Base-by-base conservation (phyloP, 108 stramenopile genomes). In the Aureococcus anophagefferens region DNA sequence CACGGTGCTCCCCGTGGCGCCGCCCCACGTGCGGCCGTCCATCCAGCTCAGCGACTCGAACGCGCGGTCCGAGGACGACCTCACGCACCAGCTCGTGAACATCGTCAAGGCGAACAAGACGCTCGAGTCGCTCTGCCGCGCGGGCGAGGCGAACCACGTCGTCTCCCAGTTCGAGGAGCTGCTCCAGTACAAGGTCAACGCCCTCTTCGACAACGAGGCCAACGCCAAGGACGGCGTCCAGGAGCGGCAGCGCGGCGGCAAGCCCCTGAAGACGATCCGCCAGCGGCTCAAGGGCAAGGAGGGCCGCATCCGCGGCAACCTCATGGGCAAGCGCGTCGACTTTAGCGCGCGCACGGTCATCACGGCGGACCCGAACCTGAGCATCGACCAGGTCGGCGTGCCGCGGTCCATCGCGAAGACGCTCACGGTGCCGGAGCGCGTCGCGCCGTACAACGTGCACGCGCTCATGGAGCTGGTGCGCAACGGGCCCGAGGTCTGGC, bases 251-350 rank as follows among this genome's bases (percentile, higher is more conserved):
- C 86, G 92, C 51, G 88, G 84, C 69, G 98, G 98, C n/a, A 91
- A 93, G 65, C 94, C 94, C 16, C 87, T 99, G 67, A 99, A 99
- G 80, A 96, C 98, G 33, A 78, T 98, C 45, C 79, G 89, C 30
- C 91, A 94, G 74, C 79, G 98, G 21, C 84, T 98, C n/a, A 94
- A 93, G 72, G 95, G 96, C 25, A 99, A 98, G 83, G 95, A 96
- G 74, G 98, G 98, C n/a, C 91, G 98, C 35, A 91, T 99, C 76
- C 92, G 98, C 63, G 96, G 96, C 46, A 99, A 99, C 74, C 85
- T 99, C 45, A 99, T 99, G 98, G 98, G 98, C 66, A 99, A 99
- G 84, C 96, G 98, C 74, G 98, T 99, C 62, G 96, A 99, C 80
- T 99, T 98, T 78, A 91, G 89, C 9, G 96, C 94, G 28, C 92